Evolutionary conservation across 1,284 basidiomycete species (phyloP).

Genomic region (Meripilus lineatus): DNA sequence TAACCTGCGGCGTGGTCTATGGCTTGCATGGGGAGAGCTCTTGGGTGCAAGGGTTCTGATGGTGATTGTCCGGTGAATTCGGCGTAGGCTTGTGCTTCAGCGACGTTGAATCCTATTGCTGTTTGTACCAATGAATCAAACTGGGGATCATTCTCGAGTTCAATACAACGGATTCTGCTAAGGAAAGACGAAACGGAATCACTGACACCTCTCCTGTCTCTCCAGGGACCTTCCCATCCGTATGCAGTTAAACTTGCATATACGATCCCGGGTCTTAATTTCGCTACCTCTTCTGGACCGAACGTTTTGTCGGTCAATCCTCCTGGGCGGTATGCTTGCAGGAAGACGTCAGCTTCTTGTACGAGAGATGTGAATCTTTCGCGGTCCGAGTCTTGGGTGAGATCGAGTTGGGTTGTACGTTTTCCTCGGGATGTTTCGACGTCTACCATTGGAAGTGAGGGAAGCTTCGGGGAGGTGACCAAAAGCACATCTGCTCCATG

Average conservation of each 20-base stretch:
- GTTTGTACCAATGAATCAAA: constrained; percentile 70
- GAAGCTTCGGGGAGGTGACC: constrained; percentile 53
- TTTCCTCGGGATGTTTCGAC: constrained; percentile 63
- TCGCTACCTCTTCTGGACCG: constrained; percentile 36
- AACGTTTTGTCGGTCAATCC: constrained; percentile 49
- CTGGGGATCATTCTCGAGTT: constrained; percentile 24
- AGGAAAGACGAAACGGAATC: not conserved
- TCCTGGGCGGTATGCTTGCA: constrained; percentile 63
- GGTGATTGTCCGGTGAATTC: constrained; percentile 20
- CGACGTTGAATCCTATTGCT: constrained; percentile 56
- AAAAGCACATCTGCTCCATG: constrained; percentile 60
- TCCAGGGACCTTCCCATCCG: constrained; percentile 60
- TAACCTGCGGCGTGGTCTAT: constrained; percentile 61
- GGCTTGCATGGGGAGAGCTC: constrained; percentile 55
- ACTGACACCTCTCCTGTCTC: constrained; percentile 46
- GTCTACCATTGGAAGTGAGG: constrained; percentile 50
- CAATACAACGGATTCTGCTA: not conserved
- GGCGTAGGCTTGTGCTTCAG: constrained; percentile 48
- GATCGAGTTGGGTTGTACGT: constrained; percentile 58
- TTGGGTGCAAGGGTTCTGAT: constrained; percentile 28
- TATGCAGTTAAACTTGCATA: constrained; percentile 57
- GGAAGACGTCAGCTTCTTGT: constrained; percentile 50
- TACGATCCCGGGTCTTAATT: constrained; percentile 46
- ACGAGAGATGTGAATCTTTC: constrained; percentile 35
- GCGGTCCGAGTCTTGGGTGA: constrained; percentile 32